phyloP scores from a whole-genome alignment of 2,329 filamentous ascomycete genomes.

The Aspergillus japonicus region DNA sequence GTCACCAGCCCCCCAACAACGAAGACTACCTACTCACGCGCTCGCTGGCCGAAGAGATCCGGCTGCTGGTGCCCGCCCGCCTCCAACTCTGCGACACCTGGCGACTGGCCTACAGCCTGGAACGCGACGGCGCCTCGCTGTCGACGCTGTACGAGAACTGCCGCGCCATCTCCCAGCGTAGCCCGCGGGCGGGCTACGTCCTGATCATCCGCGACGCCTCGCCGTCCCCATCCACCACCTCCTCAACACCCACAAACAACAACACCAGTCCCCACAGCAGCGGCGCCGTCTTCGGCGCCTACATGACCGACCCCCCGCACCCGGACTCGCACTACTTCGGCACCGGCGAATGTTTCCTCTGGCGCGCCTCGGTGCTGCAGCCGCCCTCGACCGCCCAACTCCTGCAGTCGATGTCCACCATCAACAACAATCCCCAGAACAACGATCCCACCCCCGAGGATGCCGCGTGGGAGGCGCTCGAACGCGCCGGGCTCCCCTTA shows the following conservation, averaged over 20 bases:
- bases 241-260: not conserved
- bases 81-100: constrained; percentile 85
- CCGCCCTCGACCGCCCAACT: constrained; percentile 14
- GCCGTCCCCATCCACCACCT: constrained; percentile 26
- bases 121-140: constrained; percentile 86
- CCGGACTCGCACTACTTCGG: constrained; percentile 85
- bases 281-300: constrained; percentile 76
- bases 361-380: constrained; percentile 69
- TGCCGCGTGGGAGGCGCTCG: constrained; percentile 46
- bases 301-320: constrained; percentile 84
- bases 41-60: constrained; percentile 85
- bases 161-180: constrained; percentile 62
- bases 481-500: constrained; percentile 58
- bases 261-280: not conserved
- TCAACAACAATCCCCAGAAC: too few species aligned
- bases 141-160: constrained; percentile 82
- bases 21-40: constrained; percentile 63
- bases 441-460: constrained; percentile 15
- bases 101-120: constrained; percentile 82
- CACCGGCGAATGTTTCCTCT: constrained; percentile 93
- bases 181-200: constrained; percentile 78
- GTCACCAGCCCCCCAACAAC: constrained; percentile 55
- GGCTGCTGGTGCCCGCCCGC: constrained; percentile 80
- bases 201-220: constrained; percentile 76
- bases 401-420: constrained; percentile 7